These are phyloP conservation scores for Prunus campanulata DNA, from an alignment of 306 rosid genomes.

Conservation along the genomic window DNA sequence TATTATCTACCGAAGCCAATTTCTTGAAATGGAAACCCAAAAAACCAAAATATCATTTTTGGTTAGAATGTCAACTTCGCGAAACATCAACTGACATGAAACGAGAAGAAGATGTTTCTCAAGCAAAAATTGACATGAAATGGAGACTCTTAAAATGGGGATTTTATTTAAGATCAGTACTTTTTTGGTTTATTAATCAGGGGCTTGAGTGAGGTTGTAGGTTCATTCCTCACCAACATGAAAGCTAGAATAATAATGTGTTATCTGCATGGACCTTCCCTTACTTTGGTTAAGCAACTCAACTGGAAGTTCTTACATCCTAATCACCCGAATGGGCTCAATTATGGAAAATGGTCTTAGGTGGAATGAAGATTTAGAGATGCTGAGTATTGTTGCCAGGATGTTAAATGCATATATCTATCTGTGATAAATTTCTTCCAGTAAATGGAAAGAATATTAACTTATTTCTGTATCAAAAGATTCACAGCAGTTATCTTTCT, in stretches of 20 bases:
- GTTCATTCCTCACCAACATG: not conserved
- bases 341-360: not conserved
- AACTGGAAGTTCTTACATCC: slow-evolving; percentile 1
- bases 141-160: not conserved
- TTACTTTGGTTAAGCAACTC: not conserved
- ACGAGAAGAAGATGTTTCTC: too few relatives aligned
- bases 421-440: not conserved
- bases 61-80: not conserved
- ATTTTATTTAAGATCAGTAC: not conserved
- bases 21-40: not conserved
- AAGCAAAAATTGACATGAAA: too few relatives aligned
- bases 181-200: not conserved
- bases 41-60: not conserved
- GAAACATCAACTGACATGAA: not conserved
- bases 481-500: not conserved
- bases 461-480: not conserved
- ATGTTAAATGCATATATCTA: not conserved
- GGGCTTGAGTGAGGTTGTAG: not conserved
- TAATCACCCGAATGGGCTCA: not conserved
- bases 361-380: not conserved
- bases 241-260: not conserved
- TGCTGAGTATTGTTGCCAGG: not conserved
- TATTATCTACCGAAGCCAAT: not conserved
- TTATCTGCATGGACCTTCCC: not conserved
- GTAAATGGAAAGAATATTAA: not conserved